A percentile compares a stretch with the other conserved stretches of the same genome.
phyloP scores from a whole-genome alignment of 2,329 filamentous ascomycete genomes.

The Talaromyces sp. region DNA sequence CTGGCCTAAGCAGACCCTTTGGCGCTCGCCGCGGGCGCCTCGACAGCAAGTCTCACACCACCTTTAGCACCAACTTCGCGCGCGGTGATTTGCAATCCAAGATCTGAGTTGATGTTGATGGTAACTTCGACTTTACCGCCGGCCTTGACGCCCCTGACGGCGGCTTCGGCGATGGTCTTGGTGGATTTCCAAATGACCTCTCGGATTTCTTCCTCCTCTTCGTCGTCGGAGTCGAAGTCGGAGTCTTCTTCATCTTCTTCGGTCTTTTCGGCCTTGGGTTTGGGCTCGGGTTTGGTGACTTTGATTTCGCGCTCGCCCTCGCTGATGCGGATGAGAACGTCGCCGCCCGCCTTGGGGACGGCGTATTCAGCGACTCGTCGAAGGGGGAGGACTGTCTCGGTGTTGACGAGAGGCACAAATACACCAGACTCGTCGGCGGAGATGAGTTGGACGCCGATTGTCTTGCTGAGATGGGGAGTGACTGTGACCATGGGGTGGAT shows the following conservation, averaged over 20 bases:
- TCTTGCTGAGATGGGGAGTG: conserved; percentile 82
- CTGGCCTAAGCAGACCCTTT: conserved; percentile 30
- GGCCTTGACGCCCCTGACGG: conserved; percentile 79
- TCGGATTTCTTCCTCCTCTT: conserved; percentile 70
- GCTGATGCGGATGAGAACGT: conserved; percentile 81
- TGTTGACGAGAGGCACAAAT: conserved; percentile 76
- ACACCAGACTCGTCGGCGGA: conserved; percentile 48
- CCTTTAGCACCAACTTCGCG: conserved; percentile 85
- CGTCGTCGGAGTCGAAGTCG: conserved; percentile 61
- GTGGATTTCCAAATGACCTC: conserved; percentile 93
- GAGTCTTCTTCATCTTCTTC: conserved; percentile 57
- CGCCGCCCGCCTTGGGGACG: conserved; percentile 74
- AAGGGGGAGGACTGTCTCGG: conserved; percentile 86
- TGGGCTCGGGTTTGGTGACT: conserved; percentile 80
- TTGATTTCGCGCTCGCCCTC: conserved; percentile 92
- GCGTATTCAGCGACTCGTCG: conserved; percentile 77
- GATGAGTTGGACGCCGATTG: conserved; percentile 77
- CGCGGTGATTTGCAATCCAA: conserved; percentile 74
- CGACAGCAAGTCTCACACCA: conserved; percentile 66
- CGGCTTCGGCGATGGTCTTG: conserved; percentile 77
- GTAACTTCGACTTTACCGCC: conserved; percentile 89
- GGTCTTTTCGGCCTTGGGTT: conserved; percentile 61
- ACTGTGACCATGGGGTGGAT: conserved; percentile 94
- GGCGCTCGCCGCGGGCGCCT: conserved; percentile 35
- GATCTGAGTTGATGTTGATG: conserved; percentile 78